Base-by-base conservation (phyloP, 2,329 filamentous ascomycete species). In the Apiospora malaysiana region DNA sequence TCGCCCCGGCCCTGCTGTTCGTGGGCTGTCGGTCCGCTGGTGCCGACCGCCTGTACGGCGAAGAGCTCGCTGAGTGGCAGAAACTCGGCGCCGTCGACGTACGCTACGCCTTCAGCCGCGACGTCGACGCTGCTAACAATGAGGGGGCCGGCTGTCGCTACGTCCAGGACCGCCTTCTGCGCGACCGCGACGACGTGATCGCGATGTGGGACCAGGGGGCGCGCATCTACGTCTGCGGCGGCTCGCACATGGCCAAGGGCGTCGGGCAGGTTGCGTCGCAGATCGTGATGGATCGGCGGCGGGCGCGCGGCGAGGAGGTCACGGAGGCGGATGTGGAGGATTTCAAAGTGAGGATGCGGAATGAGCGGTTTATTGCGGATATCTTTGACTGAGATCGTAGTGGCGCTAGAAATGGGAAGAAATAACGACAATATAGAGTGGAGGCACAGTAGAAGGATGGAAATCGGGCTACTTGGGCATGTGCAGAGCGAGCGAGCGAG, bases 141-240 rank as follows among this genome's bases (percentile, higher is more conserved):
- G 23, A 83, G 82, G 1, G 85, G 68, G 7, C 70, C 66, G 73
- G 70, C n/a, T 71, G 46, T 51, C 72, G 70, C 21, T 76, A 76
- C 42, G 73, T 75, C 6, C 76, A 77, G 68, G 76, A 77, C 51
- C 68, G 70, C n/a, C 25, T 77, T 37, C 74, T 74, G 75, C 70
- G 49, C 12, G 75, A 77, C 42, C 70, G 75, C 1, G 47, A 67
- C 9, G 69, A 69, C 5, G 72, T 76, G 18, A 51, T 70, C 23
- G 59, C 72, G 21, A 49, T 77, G 47, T 77, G 75, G 75, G 69
- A 70, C 4, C 51, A 67, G n/a, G 74, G 72, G 8, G 76, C 87
- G 0, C 84, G 85, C 73, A 78, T 89, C 1, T 90, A 87, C 74
- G 85, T 90, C 0, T 91, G 89, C 75, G 89, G 89, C 1, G 86